Percentiles rank a stretch among this genome's conserved stretches.
phyloP scores from a whole-genome alignment of 2,329 filamentous ascomycete species.

The Mycosphaerelloides madeirae region DNA sequence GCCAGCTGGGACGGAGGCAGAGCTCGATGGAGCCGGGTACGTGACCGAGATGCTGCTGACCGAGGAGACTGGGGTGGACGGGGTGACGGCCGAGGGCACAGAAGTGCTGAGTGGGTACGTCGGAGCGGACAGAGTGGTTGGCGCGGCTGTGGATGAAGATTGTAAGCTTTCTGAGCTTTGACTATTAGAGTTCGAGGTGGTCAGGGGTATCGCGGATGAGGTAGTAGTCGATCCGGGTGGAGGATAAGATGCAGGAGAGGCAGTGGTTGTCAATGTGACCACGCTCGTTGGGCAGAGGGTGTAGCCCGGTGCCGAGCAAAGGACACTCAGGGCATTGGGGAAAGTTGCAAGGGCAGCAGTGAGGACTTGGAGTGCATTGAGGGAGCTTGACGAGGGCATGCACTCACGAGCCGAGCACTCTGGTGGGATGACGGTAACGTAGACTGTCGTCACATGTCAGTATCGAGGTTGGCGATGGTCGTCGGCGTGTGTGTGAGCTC shows the following conservation, averaged over 20 bases:
- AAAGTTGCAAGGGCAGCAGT: constrained; percentile 12
- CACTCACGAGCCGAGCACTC: constrained; percentile 23
- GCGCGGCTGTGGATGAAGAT: constrained; percentile 16
- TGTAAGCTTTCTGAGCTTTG: constrained; percentile 18
- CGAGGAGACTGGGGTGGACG: constrained; percentile 1
- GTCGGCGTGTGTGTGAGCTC: neutral
- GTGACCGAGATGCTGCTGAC: neutral
- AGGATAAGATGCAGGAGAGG: neutral
- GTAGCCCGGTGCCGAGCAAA: constrained; percentile 12
- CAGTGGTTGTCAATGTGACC: constrained; percentile 1
- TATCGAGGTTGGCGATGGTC: constrained; percentile 1
- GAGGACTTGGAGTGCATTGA: constrained; percentile 20
- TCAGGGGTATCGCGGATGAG: neutral
- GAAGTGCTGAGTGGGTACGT: constrained; percentile 3
- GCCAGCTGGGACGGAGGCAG: neutral
- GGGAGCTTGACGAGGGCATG: constrained; percentile 8
- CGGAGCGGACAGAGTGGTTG: neutral
- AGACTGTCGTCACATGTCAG: constrained; percentile 9
- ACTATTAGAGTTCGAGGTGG: constrained; percentile 1
- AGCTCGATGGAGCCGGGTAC: neutral
- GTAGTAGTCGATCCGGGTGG: neutral
- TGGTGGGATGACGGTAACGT: constrained; percentile 15
- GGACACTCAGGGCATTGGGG: constrained; percentile 19
- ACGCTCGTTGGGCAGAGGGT: constrained; percentile 9
- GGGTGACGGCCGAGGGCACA: constrained; percentile 4